These are phyloP conservation scores for Colletotrichum lentis DNA, from an alignment of 2,329 filamentous ascomycete species.

Conservation along the genomic window DNA sequence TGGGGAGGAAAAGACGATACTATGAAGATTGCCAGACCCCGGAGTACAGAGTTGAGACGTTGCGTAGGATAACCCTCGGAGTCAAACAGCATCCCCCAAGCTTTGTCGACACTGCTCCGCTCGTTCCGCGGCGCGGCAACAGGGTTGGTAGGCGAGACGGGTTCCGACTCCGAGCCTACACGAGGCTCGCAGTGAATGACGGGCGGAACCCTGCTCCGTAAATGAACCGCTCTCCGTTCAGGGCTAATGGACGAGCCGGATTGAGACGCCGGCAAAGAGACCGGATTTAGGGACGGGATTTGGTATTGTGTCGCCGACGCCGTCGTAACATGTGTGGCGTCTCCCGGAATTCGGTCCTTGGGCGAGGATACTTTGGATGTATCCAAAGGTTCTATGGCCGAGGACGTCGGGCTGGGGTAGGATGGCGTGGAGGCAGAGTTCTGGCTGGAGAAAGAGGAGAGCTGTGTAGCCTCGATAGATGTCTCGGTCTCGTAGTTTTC, in stretches of 20 bases:
- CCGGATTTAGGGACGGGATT: neutral
- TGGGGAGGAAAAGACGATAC: conserved; percentile 55
- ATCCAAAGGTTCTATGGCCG: neutral
- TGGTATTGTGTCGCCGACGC: neutral
- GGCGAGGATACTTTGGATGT: conserved; percentile 22
- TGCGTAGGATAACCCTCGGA: conserved; percentile 71
- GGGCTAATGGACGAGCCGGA: conserved; percentile 22
- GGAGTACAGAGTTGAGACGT: conserved; percentile 74
- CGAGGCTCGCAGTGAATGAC: conserved; percentile 31
- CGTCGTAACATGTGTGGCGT: neutral
- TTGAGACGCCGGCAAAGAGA: neutral
- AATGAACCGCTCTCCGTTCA: conserved; percentile 22
- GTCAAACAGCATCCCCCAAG: conserved; percentile 81
- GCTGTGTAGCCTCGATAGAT: conserved; percentile 10
- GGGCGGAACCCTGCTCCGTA: conserved; percentile 22
- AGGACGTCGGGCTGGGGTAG: conserved; percentile 23
- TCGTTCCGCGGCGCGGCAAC: conserved; percentile 44
- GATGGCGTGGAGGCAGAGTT: conserved; percentile 18
- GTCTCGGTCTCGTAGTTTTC: conserved; percentile 22
- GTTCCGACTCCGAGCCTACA: neutral
- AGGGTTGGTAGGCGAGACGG: conserved; percentile 3
- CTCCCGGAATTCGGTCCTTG: conserved; percentile 16
- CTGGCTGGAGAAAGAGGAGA: conserved; percentile 4
- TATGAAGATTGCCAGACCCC: conserved; percentile 77
- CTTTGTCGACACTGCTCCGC: conserved; percentile 70